These are phyloP conservation scores for Plasmodium reichenowi DNA, from an alignment of 169 alveolate genomes.

Conservation along the genomic window DNA sequence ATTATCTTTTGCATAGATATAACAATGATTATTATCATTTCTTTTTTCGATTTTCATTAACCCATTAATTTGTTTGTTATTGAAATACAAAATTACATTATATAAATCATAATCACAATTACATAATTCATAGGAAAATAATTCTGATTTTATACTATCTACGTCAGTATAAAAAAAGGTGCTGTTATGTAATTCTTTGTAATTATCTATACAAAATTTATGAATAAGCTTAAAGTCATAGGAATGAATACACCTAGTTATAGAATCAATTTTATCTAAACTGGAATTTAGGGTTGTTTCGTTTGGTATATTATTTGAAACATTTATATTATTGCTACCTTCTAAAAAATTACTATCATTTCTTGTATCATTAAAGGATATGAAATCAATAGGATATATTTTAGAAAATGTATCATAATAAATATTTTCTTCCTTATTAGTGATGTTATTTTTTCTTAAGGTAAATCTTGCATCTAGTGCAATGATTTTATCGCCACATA, in stretches of 20 bases:
- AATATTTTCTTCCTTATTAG: background rate
- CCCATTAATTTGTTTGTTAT: slow-evolving; percentile 16
- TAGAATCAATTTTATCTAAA: background rate
- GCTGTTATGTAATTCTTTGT: slow-evolving; percentile 17
- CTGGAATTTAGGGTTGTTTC: background rate
- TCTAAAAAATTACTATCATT: background rate
- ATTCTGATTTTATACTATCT: slow-evolving; percentile 19
- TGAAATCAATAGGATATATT: slow-evolving; percentile 38
- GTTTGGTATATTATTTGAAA: no score
- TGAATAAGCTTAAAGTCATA: slow-evolving; percentile 52
- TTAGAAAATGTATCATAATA: slow-evolving; percentile 5
- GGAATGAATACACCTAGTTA: slow-evolving; percentile 32
- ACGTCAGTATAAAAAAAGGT: slow-evolving; percentile 27
- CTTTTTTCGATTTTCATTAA: slow-evolving; percentile 42
- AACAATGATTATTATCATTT: slow-evolving; percentile 27
- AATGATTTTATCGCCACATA: slow-evolving; percentile 22
- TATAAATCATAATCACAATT: slow-evolving; percentile 54
- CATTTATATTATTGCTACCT: background rate
- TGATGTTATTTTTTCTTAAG: slow-evolving; percentile 1
- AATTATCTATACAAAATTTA: slow-evolving; percentile 21
- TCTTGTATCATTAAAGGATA: background rate
- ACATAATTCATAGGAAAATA: slow-evolving; percentile 49
- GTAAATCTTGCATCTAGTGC: slow-evolving; percentile 71
- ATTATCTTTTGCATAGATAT: slow-evolving; percentile 41
- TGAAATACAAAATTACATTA: slow-evolving; percentile 26